Base-by-base conservation (phyloP, 345 rosid genomes). In the Clarkia xantiana region DNA sequence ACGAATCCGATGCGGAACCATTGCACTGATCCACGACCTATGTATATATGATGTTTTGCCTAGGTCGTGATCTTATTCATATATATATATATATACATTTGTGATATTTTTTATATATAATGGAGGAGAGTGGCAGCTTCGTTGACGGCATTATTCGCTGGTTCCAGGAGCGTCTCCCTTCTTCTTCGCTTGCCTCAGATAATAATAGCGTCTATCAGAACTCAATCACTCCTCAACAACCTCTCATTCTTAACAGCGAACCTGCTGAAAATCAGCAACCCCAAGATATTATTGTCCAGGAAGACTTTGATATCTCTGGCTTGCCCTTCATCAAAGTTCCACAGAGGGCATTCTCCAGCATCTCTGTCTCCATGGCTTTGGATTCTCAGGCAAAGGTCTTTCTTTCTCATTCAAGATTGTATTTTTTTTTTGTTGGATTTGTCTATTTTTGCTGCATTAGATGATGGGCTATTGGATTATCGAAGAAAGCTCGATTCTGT, bases 71-170 rank as follows among this genome's bases (percentile, higher is more conserved):
- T 23, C 19, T 43, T 34, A 18, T 14, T 4, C 10, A 22, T 22
- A 22, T 22, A 2, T 5, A 16, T 13, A 10, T n/a, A n/a, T n/a
- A n/a, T n/a, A n/a, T 18, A 13, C 7, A 2, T 40, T 1, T 29
- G 0, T 9, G 8, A 29, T 29, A 11, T 8, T 23, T 11, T 52
- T 25, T 47, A 7, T 57, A 50, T 53, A 82, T 79, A 87, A 87
- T 87, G 66, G 80, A 84, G 66, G 80, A 84, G 44, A 65, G 82
- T 66, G 80, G 85, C 47, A 65, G 81, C 55, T 72, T 90, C 54
- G 86, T 74, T 76, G 86, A 83, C 69, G 86, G 78, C 56, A 80
- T 83, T 61, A 86, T 86, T 71, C 95, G 95, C 73, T 86, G 87
- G 95, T 77, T 86, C 71, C 84, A 79, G 49, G 82, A 82, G 45